phyloP scores from a whole-genome alignment of 108 stramenopile species.

The Pseudonitzschia multistriata region DNA sequence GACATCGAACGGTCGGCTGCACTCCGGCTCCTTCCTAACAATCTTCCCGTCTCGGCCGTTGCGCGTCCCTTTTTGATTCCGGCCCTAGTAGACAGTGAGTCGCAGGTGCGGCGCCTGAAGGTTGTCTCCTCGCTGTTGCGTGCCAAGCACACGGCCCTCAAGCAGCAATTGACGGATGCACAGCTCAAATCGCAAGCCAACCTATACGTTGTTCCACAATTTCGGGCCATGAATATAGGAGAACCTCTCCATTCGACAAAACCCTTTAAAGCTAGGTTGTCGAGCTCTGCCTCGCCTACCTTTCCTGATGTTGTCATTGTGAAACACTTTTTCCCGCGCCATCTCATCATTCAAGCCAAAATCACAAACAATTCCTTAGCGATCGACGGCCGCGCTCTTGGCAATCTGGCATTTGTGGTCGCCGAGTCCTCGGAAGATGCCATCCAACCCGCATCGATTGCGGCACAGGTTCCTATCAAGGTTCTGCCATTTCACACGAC shows the following conservation, averaged over 20 bases:
- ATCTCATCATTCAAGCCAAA: constrained; percentile 82
- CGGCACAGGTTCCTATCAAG: constrained; percentile 65
- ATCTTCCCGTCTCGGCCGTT: constrained; percentile 75
- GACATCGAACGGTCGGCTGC: constrained; percentile 64
- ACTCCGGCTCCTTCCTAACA: constrained; percentile 66
- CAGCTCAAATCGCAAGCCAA: constrained; percentile 79
- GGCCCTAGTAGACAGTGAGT: constrained; percentile 80
- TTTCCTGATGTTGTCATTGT: constrained; percentile 83
- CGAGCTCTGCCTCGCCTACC: constrained; percentile 56
- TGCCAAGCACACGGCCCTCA: constrained; percentile 64
- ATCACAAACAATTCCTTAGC: constrained; percentile 55
- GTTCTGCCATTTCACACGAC: constrained; percentile 60
- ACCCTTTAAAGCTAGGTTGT: constrained; percentile 70
- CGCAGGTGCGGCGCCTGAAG: constrained; percentile 75
- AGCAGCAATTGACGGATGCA: constrained; percentile 74
- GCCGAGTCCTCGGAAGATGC: constrained; percentile 92
- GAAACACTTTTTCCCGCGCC: constrained; percentile 83
- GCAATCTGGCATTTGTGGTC: constrained; percentile 82
- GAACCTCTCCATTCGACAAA: constrained; percentile 76
- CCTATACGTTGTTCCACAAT: constrained; percentile 67
- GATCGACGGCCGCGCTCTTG: constrained; percentile 50
- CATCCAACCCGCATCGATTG: constrained; percentile 48
- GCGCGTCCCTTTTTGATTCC: constrained; percentile 83
- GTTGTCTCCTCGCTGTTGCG: constrained; percentile 76
- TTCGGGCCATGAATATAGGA: constrained; percentile 66